A percentile compares a stretch with the other conserved stretches of the same genome.
These are phyloP conservation scores for Talaromyces sp. DNA, from an alignment of 2,329 filamentous ascomycete species.

Conservation along the genomic window DNA sequence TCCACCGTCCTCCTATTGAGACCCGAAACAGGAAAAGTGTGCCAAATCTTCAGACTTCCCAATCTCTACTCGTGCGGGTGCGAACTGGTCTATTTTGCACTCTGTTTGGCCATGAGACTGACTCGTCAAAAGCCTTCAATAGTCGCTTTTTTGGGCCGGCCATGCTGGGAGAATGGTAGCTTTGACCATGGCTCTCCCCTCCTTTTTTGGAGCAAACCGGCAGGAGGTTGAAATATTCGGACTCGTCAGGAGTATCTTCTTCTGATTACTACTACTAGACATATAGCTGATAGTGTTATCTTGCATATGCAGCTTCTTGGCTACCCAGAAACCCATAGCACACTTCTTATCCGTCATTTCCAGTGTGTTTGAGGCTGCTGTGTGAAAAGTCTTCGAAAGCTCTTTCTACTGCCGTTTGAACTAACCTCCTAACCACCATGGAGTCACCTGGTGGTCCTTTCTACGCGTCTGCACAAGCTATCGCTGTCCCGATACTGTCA, in stretches of 20 bases:
- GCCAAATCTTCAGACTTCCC: background rate
- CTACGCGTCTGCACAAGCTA: conserved; percentile 18
- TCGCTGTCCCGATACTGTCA: conserved; percentile 45
- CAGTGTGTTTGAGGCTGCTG: background rate
- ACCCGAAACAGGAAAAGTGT: conserved; percentile 18
- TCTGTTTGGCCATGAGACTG: background rate
- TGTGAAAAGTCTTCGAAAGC: background rate
- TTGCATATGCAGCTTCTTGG: background rate
- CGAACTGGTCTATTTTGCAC: background rate
- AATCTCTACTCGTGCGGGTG: background rate
- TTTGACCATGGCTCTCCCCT: background rate
- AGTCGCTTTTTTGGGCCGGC: background rate
- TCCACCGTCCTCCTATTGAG: conserved; percentile 17
- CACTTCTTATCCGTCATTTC: background rate
- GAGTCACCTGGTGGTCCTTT: background rate
- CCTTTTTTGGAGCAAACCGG: background rate
- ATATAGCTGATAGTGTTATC: background rate
- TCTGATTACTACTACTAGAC: background rate
- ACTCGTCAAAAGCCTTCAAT: background rate
- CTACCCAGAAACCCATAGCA: background rate
- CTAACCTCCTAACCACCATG: background rate
- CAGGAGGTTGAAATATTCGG: background rate
- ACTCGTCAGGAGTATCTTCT: background rate
- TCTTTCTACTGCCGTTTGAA: background rate
- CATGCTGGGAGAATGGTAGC: background rate